phyloP scores from a whole-genome alignment of 1,139 yeast species.

The Candida glucosophila region DNA sequence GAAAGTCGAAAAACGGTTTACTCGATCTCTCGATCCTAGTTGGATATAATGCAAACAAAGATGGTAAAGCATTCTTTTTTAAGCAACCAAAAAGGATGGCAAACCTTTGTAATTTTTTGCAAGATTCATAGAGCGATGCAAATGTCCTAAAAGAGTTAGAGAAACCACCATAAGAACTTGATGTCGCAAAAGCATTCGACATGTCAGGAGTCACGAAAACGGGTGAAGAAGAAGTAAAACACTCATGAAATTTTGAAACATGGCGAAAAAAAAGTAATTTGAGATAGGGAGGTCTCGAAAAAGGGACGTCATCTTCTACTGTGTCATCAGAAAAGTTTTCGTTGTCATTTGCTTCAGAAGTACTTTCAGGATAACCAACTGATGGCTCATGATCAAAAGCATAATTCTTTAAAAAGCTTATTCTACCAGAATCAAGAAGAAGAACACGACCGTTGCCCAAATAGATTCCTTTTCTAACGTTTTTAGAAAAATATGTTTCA shows the following conservation, averaged over 20 bases:
- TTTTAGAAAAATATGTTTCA: slow-evolving; percentile 27
- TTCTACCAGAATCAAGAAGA: slow-evolving; percentile 22
- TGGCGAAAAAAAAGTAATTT: slow-evolving; percentile 63
- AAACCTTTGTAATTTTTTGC: slow-evolving; percentile 43
- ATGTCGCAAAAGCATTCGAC: slow-evolving; percentile 20
- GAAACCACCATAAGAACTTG: slow-evolving; percentile 24
- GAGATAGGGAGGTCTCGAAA: slow-evolving; percentile 28
- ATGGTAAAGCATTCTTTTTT: slow-evolving; percentile 47
- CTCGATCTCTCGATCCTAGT: slow-evolving; percentile 22
- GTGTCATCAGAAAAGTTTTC: slow-evolving; percentile 7
- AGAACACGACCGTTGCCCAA: slow-evolving; percentile 20
- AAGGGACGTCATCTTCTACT: slow-evolving; percentile 8
- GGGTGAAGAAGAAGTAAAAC: slow-evolving; percentile 47
- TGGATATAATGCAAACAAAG: slow-evolving; percentile 54
- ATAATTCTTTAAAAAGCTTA: slow-evolving; percentile 21
- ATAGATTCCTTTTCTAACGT: slow-evolving; percentile 19
- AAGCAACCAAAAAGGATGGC: slow-evolving; percentile 70
- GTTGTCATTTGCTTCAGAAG: slow-evolving; percentile 10
- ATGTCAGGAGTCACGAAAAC: slow-evolving; percentile 46
- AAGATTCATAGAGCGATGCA: slow-evolving; percentile 55
- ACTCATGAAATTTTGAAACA: slow-evolving; percentile 33
- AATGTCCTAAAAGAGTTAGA: slow-evolving; percentile 62
- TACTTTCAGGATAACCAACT: neutral
- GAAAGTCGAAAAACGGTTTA: slow-evolving; percentile 21
- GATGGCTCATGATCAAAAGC: slow-evolving; percentile 10